phyloP scores from a whole-genome alignment of 495 filamentous ascomycete genomes.

The Mycothermus thermophilus region DNA sequence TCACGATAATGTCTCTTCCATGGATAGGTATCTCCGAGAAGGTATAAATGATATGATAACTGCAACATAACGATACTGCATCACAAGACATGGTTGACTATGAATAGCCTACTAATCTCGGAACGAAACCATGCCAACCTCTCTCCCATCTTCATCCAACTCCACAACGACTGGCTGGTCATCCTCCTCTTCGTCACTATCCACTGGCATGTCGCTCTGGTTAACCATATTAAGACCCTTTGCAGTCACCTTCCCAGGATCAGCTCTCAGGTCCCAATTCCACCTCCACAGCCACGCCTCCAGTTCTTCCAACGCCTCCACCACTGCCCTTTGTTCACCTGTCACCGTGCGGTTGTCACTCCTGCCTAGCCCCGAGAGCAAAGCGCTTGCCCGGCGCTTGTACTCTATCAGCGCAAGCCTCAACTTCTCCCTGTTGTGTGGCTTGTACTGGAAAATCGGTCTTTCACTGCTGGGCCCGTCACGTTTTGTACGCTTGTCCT shows the following conservation, averaged over 20 bases:
- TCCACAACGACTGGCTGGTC: conserved; percentile 77
- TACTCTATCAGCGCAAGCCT: conserved; percentile 27
- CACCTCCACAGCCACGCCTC: conserved; percentile 31
- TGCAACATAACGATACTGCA: background rate
- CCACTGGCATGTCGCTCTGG: conserved; percentile 44
- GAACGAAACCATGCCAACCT: conserved; percentile 36
- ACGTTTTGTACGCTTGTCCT: conserved; percentile 16
- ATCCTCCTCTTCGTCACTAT: conserved; percentile 65
- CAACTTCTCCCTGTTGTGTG: conserved; percentile 21
- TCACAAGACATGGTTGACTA: too few species aligned
- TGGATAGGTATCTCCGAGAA: too few species aligned
- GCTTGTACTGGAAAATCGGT: conserved; percentile 37
- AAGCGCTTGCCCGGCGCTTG: conserved; percentile 28
- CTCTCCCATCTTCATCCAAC: conserved; percentile 38
- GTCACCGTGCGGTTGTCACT: conserved; percentile 15
- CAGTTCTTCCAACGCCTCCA: conserved; percentile 26
- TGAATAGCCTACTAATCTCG: conserved; percentile 14
- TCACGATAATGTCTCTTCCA: too few species aligned
- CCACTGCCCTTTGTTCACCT: conserved; percentile 21
- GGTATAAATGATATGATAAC: too few species aligned
- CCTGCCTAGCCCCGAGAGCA: conserved; percentile 18
- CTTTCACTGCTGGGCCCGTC: conserved; percentile 11
- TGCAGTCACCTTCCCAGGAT: background rate
- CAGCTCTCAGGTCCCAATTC: conserved; percentile 32
- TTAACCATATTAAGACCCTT: background rate